Base-by-base conservation (phyloP, 2,329 filamentous ascomycete species). In the Alternaria dauci region DNA sequence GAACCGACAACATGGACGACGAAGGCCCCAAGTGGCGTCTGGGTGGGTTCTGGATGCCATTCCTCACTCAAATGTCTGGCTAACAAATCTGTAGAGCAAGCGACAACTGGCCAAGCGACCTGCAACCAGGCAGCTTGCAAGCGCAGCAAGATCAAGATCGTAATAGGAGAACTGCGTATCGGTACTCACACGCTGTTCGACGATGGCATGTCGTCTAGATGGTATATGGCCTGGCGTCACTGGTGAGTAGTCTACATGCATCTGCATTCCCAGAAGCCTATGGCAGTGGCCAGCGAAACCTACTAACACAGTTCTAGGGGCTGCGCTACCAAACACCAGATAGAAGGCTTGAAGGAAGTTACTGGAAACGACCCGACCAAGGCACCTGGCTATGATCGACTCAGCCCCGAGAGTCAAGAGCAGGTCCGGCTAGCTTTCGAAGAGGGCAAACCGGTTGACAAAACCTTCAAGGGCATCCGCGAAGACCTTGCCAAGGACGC, bases 101-200 rank as follows among this genome's bases (percentile, higher is more conserved):
- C 65, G 12, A 39, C 42, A 16, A 59, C 12, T 20, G 54, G 50
- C 25, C 44, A 12, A 20, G 43, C 63, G 11, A 36, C 39, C 11
- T 97, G 94, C 80, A 84, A 88, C 60, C 88, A 89, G 74, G 85
- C 83, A 5, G 82, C 87, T 63, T 97, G 93, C 84, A 93, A 93
- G 79, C 84, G 89, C 5, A 80, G 79, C 1, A 81, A 76, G 1
- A 74, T 84, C 69, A 69, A 67, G 34, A 91, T 96, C 72, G 67
- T 71, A 26, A 96, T 96, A 79, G 92, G 90, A 59, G 88, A 92
- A 67, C 79, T 97, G 3, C 89, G 94, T 55, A 85, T 94, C 43
- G 94, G 91, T 51, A 86, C 84, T 2, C 56, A 68, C 23, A 53
- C 48, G 28, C 91, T 88, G 84, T 86, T 94, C 61, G 84, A 85